Evolutionary conservation across 192 early-diverging fungal species (phyloP), one percentile per base, ranked within the genome.

Genomic region (Coemansia sp.): DNA sequence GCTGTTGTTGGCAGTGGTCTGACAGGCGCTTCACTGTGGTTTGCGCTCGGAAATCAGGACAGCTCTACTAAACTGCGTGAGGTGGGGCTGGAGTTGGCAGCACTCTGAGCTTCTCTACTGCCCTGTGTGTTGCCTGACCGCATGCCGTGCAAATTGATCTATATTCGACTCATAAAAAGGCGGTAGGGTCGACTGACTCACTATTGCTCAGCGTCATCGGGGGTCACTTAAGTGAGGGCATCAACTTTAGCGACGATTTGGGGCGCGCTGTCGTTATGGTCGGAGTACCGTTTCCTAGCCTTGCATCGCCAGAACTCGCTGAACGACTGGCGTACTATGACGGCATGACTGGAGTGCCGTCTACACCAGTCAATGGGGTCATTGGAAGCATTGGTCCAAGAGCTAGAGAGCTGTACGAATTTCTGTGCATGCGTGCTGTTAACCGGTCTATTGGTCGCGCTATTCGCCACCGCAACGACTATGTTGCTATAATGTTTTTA

Each of bases 401-500:
- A 5, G 74, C 62, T 5, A 70, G 68, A 5, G 64, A 69, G 27
- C 91, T 93, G 64, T 95, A 94, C 64, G 93, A 96, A 66, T 93
- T 94, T 63, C 72, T 96, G 40, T 95, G 94, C 76, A 96, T 97
- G 94, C 87, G 90, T 24, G 92, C 93, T 3, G 92, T 97, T 1
- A 96, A 98, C 75, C 95, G 96, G 79, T 89, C 88, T 3, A 93
- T 94, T 60, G 95, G 96, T 6, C 86, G 97, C 16, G 95, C 94
- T 4, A 96, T 98, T 63, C 89, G 97, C 10, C 97, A 98, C 74
- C 85, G 84, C 40, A 70, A 87, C 50, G 97, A 98, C 74, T 95
- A 92, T 75, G 93, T 95, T 0, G 87, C 88, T 2, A 92, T 98
- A 54, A 69, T 94, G 3, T 76, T 98, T 41, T 57, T 97, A 35